These are phyloP conservation scores for Chlorella ohadii DNA, from an alignment of 139 green algal species.

Conservation along the genomic window DNA sequence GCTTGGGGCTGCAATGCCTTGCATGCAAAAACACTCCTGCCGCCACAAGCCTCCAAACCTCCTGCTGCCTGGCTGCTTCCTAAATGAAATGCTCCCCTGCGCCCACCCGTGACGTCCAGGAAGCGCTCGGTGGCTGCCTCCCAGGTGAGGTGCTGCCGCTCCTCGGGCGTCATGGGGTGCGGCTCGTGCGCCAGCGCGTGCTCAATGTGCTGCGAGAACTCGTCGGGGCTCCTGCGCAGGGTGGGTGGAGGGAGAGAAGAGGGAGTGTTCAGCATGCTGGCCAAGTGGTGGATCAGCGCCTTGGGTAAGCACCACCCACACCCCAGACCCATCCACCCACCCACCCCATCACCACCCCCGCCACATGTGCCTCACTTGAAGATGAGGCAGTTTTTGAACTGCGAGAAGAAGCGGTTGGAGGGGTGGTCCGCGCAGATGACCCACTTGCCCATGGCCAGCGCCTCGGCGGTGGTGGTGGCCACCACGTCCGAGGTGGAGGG, in stretches of 20 bases:
- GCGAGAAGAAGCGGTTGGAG: slow-evolving; percentile 93
- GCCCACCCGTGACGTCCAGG: slow-evolving; percentile 72
- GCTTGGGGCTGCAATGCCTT: too few relatives aligned
- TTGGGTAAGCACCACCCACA: too few relatives aligned
- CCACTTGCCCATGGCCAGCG: slow-evolving; percentile 99
- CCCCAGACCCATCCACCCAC: too few relatives aligned
- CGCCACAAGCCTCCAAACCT: too few relatives aligned
- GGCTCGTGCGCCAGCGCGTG: slow-evolving; percentile 77
- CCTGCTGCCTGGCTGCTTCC: neutral
- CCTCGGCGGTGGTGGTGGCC: slow-evolving; percentile 97
- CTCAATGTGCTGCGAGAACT: slow-evolving; percentile 87
- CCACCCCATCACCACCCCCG: neutral
- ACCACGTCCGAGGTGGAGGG: slow-evolving; percentile 94
- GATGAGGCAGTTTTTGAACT: slow-evolving; percentile 87
- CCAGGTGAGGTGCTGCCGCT: slow-evolving; percentile 91
- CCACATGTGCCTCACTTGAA: slow-evolving; percentile 46
- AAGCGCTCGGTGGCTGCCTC: slow-evolving; percentile 97
- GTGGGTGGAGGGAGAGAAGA: neutral
- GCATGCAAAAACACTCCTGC: too few relatives aligned
- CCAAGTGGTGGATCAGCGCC: too few relatives aligned
- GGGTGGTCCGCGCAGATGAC: slow-evolving; percentile 95
- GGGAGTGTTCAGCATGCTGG: neutral
- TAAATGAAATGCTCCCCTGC: neutral
- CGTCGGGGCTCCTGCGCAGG: slow-evolving; percentile 64
- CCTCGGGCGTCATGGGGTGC: slow-evolving; percentile 74